Base-by-base conservation (phyloP, 495 filamentous ascomycete species). In the Podospora comata region DNA sequence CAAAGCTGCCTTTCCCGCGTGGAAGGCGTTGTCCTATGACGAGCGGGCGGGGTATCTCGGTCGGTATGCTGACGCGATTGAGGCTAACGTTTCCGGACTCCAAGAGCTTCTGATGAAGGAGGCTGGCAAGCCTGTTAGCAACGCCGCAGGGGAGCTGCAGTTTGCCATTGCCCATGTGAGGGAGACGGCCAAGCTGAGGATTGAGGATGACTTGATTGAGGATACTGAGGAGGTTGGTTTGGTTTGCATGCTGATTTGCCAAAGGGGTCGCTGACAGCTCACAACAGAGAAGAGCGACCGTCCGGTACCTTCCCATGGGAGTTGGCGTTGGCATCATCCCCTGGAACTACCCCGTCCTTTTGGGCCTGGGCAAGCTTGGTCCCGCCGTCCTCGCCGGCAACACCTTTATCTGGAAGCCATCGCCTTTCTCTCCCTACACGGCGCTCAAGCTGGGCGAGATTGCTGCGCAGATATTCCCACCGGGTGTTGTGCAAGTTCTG, bases 371-470 rank as follows among this genome's bases (percentile, higher is more conserved):
- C 53, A 88, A 89, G 73, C 77, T 88, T 16, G 79, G 74, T 0
- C 77, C 85, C 0, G 84, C 85, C 6, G 70, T 90, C 1, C 66
- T 86, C 18, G 84, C 87, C 0, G 87, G 87, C 19, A 87, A 87
- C 74, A 79, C 81, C n/a, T 79, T 88, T 63, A 88, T 89, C 76
- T 78, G 86, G 74, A 90, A 90, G 76, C 83, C 84, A 0, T 81
- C 85, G 0, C 84, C 87, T 0, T 89, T 85, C 75, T 88, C 89
- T 0, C 89, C 89, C 0, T 90, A 91, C 79, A 84, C 83, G 34
- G 83, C 74, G 34, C 81, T 92, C 60, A 91, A 91, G 74, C 74
- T 88, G 28, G 87, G 78, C 60, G 90, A 92, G 76, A 77, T 92
- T 3, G 86, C 81, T 4, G 80, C 82, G 56, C 70, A 77, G 0